Percentiles rank a stretch among this genome's conserved stretches.
phyloP scores from a whole-genome alignment of 192 early-diverging fungal genomes.

The Coemansia asiatica region DNA sequence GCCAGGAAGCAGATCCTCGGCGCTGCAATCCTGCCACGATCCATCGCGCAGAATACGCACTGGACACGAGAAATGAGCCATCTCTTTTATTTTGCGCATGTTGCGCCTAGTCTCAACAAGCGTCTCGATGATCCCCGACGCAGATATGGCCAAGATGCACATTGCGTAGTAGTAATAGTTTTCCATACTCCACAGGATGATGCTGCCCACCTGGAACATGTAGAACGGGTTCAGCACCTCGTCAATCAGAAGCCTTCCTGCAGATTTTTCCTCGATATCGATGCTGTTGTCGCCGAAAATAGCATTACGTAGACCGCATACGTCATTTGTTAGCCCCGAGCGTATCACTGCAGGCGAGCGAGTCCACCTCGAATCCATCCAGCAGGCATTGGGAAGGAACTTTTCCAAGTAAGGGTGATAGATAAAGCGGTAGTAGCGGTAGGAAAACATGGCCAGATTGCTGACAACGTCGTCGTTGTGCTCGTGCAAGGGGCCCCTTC shows the following conservation, averaged over 20 bases:
- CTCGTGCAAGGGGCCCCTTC: constrained; percentile 28
- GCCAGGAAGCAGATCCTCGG: constrained; percentile 85
- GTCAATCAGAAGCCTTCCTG: constrained; percentile 68
- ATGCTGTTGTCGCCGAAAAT: constrained; percentile 75
- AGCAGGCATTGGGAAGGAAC: constrained; percentile 51
- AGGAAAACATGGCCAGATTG: constrained; percentile 43
- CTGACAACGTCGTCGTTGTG: constrained; percentile 44
- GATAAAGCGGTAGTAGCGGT: constrained; percentile 56
- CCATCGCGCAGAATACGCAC: constrained; percentile 65
- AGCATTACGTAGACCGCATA: constrained; percentile 58
- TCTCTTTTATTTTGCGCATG: constrained; percentile 64
- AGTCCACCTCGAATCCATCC: constrained; percentile 54
- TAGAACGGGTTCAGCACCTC: constrained; percentile 78
- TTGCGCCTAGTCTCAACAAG: constrained; percentile 73
- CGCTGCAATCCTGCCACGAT: constrained; percentile 56
- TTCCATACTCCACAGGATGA: constrained; percentile 78
- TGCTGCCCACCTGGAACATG: constrained; percentile 76
- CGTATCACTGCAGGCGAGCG: constrained; percentile 36
- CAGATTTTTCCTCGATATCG: constrained; percentile 63
- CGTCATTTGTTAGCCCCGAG: constrained; percentile 57
- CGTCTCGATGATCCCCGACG: constrained; percentile 70
- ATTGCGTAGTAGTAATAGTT: constrained; percentile 93
- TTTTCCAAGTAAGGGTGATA: constrained; percentile 51
- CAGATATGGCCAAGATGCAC: constrained; percentile 87
- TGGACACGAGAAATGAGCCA: constrained; percentile 78